These are phyloP conservation scores for Trichocladium antarcticum DNA, from an alignment of 495 filamentous ascomycete species.

Conservation along the genomic window DNA sequence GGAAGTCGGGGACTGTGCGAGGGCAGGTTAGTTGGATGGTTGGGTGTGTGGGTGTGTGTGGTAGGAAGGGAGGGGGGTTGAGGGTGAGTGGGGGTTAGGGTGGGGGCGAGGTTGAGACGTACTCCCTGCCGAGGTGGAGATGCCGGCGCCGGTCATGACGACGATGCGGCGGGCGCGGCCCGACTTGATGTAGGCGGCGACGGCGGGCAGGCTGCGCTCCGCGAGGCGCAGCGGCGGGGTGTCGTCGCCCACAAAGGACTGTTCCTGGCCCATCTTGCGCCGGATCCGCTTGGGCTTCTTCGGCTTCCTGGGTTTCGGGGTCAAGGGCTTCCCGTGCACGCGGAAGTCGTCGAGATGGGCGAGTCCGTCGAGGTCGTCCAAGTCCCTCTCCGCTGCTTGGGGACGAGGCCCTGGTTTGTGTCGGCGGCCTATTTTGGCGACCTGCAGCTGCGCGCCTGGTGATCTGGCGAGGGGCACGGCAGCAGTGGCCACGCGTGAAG, in stretches of 20 bases:
- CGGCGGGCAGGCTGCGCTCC: conserved; percentile 53
- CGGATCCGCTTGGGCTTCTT: conserved; percentile 16
- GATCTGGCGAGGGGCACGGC: background rate
- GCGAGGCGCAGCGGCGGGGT: conserved; percentile 53
- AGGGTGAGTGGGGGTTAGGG: background rate
- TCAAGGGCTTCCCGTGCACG: conserved; percentile 10
- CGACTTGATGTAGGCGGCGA: conserved; percentile 66
- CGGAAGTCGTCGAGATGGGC: conserved; percentile 15
- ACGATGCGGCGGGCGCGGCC: conserved; percentile 58
- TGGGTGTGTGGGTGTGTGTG: too few relatives aligned
- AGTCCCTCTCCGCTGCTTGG: conserved; percentile 9
- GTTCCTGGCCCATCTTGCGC: conserved; percentile 37
- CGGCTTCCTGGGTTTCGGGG: conserved; percentile 16
- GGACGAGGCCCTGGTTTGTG: conserved; percentile 7
- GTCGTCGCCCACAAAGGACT: conserved; percentile 49
- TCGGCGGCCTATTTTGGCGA: conserved; percentile 21
- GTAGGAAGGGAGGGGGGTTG: too few relatives aligned
- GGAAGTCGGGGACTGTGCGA: conserved; percentile 55
- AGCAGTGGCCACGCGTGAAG: background rate
- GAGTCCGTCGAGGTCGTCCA: conserved; percentile 6
- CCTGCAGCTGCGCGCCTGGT: background rate
- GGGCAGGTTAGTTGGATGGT: too few relatives aligned
- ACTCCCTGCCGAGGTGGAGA: conserved; percentile 50
- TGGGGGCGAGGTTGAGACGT: conserved; percentile 14
- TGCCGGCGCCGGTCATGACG: conserved; percentile 63